These are phyloP conservation scores for Thraustochytrium aureum DNA, from an alignment of 352 stramenopile species.

Conservation along the genomic window DNA sequence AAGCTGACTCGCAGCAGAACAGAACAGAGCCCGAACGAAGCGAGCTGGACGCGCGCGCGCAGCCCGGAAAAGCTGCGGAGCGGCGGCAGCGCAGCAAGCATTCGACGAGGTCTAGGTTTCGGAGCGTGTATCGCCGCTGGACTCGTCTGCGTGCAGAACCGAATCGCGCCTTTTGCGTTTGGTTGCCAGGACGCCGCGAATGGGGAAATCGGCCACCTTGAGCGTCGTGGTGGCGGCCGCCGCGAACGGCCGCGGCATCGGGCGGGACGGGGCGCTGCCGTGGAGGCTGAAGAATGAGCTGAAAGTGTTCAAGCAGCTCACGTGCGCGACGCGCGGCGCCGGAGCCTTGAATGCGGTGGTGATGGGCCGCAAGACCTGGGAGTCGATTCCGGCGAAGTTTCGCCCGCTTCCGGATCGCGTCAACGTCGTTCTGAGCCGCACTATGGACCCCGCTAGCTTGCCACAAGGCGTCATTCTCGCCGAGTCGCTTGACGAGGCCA, in stretches of 20 bases:
- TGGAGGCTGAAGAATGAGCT: constrained; percentile 95
- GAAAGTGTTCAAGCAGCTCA: constrained; percentile 94
- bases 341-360: constrained; percentile 88
- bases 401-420: constrained; percentile 87
- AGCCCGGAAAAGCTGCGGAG: too few species aligned
- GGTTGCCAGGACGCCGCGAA: too few species aligned
- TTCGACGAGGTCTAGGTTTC: too few species aligned
- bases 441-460: background rate
- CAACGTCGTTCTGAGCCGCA: constrained; percentile 81
- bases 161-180: too few species aligned
- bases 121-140: too few species aligned
- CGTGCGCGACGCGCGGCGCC: constrained; percentile 60
- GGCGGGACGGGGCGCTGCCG: constrained; percentile 76
- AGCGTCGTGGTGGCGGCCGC: constrained; percentile 80
- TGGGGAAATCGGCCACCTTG: too few species aligned
- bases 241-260: constrained; percentile 76
- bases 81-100: too few species aligned
- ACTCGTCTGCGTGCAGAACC: too few species aligned
- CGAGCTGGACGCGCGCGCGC: too few species aligned
- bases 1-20: too few species aligned
- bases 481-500: constrained; percentile 80
- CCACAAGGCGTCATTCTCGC: constrained; percentile 72
- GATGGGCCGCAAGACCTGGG: constrained; percentile 99
- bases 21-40: too few species aligned
- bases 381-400: constrained; percentile 95